phyloP scores from a whole-genome alignment of 164 flowering plant genomes.

The Kingdonia uniflora region DNA sequence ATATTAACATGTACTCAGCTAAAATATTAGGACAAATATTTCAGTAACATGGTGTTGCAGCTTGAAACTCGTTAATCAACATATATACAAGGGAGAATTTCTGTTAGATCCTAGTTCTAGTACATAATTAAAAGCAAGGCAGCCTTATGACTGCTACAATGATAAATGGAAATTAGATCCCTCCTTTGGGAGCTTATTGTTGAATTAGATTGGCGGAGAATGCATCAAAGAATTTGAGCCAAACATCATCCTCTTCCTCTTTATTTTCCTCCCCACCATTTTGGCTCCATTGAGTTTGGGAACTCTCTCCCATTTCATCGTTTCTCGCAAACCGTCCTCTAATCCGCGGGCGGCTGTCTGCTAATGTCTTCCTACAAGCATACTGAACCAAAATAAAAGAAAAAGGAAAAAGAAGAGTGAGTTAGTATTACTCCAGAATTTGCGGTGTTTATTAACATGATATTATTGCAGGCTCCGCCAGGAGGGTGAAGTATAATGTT shows the following conservation, averaged over 20 bases:
- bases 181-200: not conserved
- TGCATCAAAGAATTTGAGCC: conserved; percentile 30
- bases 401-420: not conserved
- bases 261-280: conserved; percentile 20
- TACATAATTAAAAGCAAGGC: too few species aligned
- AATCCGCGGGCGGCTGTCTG: conserved; percentile 49
- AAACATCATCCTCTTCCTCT: conserved; percentile 27
- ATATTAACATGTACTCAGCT: too few species aligned
- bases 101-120: not conserved
- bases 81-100: too few species aligned
- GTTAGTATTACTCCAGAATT: not conserved
- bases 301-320: conserved; percentile 28
- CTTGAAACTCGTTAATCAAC: too few species aligned
- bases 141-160: not conserved
- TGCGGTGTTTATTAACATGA: not conserved
- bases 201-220: conserved; percentile 22
- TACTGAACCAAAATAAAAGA: conserved; percentile 34
- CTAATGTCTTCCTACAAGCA: conserved; percentile 53
- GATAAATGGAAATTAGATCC: not conserved
- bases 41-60: too few species aligned
- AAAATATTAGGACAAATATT: too few species aligned
- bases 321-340: conserved; percentile 56
- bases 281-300: conserved; percentile 18
- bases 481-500: too few species aligned
- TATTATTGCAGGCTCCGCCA: too few species aligned